Conservation (phyloP, 2,329 filamentous ascomycete genomes). For the Pyricularia pennisetigena region DNA sequence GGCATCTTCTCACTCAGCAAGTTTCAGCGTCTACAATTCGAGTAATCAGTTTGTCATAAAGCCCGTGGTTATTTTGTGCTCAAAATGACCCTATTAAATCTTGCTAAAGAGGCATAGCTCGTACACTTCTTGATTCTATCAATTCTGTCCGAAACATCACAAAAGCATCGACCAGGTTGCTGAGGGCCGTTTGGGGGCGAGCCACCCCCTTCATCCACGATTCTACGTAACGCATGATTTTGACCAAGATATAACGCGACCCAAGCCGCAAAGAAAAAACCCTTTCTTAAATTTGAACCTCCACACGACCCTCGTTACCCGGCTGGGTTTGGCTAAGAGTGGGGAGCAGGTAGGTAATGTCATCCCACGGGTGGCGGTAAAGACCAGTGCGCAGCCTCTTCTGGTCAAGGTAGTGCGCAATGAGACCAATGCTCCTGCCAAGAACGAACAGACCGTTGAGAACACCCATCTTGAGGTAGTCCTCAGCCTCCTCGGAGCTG, state of each 20-base stretch:
- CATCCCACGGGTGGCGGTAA: slow-evolving; percentile 98
- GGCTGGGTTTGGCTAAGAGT: slow-evolving; percentile 61
- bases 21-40: background rate
- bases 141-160: background rate
- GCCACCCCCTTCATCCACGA: background rate
- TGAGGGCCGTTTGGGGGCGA: background rate
- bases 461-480: slow-evolving; percentile 98
- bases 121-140: slow-evolving; percentile 1
- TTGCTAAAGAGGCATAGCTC: slow-evolving; percentile 1
- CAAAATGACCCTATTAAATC: background rate
- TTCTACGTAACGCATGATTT: slow-evolving; percentile 1
- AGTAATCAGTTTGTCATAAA: background rate
- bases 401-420: slow-evolving; percentile 99
- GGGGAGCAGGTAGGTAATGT: slow-evolving; percentile 91
- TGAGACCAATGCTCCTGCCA: slow-evolving; percentile 93
- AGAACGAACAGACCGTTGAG: slow-evolving; percentile 99
- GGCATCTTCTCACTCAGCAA: background rate
- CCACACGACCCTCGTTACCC: slow-evolving; percentile 76
- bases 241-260: background rate
- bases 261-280: background rate
- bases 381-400: slow-evolving; percentile 97
- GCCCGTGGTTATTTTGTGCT: background rate
- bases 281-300: slow-evolving; percentile 61
- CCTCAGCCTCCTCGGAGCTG: slow-evolving; percentile 90
- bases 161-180: background rate